Evolutionary conservation across 129 eudicot genomes (phyloP).

Genomic region (Helianthus tuberosus): DNA sequence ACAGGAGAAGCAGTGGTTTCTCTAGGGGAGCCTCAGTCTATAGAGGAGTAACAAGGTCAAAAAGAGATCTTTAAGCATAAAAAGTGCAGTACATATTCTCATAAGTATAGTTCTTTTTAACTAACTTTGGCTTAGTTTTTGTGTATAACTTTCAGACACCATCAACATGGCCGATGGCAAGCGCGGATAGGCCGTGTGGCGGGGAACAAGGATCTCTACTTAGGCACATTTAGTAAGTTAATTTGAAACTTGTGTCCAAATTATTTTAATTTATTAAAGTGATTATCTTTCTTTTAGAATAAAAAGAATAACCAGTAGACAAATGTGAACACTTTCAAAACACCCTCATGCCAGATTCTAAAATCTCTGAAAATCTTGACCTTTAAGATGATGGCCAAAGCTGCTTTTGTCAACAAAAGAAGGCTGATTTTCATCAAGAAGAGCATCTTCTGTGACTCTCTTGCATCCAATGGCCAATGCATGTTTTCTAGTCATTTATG

Average conservation of each 20-base stretch:
- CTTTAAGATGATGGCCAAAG: conserved; percentile 40
- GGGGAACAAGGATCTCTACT: conserved; percentile 88
- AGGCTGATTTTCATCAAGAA: conserved; percentile 30
- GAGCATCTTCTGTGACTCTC: conserved; percentile 42
- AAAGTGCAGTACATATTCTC: neutral
- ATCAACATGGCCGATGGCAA: conserved; percentile 98
- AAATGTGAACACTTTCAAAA: conserved; percentile 32
- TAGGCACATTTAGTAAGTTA: conserved; percentile 89
- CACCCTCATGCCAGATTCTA: conserved; percentile 22
- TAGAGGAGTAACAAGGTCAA: conserved; percentile 97
- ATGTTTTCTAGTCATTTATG: conserved; percentile 44
- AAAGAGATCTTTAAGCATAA: neutral
- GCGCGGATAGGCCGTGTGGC: conserved; percentile 96
- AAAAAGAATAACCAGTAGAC: conserved; percentile 16
- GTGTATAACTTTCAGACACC: conserved; percentile 54
- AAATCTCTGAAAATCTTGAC: conserved; percentile 47
- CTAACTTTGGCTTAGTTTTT: neutral
- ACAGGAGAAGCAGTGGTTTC: conserved; percentile 95
- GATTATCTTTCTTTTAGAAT: neutral
- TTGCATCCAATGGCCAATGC: conserved; percentile 38
- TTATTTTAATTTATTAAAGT: neutral
- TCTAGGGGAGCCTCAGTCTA: conserved; percentile 96
- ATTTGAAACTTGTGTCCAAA: neutral
- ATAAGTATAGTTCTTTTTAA: neutral
- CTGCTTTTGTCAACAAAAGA: conserved; percentile 41